These are phyloP conservation scores for Mortierella sp. DNA, from an alignment of 371 early-diverging fungal genomes.

Conservation along the genomic window DNA sequence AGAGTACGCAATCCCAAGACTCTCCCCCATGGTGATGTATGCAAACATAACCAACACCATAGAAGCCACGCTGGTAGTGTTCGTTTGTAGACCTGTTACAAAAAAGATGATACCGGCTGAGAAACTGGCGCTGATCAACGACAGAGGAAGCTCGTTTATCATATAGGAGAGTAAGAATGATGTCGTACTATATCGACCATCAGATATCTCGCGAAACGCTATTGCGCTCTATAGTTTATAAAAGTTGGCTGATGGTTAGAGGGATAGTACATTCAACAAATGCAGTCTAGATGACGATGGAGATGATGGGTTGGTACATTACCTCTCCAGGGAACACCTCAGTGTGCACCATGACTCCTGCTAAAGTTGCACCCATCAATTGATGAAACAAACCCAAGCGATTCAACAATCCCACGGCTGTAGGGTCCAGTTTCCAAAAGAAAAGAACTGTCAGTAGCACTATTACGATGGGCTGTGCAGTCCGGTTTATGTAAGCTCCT, in stretches of 20 bases:
- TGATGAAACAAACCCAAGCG: slow-evolving; percentile 27
- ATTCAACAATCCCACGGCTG: background rate
- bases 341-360: slow-evolving; percentile 4
- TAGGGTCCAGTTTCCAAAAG: background rate
- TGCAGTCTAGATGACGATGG: background rate
- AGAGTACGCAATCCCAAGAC: slow-evolving; percentile 25
- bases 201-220: slow-evolving; percentile 40
- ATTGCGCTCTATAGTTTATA: slow-evolving; percentile 16
- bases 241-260: no score
- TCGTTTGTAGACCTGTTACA: background rate
- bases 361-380: background rate
- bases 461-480: slow-evolving; percentile 5
- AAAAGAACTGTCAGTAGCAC: background rate
- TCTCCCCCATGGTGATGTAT: slow-evolving; percentile 20
- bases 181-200: slow-evolving; percentile 31
- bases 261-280: no score
- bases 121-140: background rate
- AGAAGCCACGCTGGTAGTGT: background rate
- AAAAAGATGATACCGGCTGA: background rate
- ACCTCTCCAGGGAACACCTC: slow-evolving; percentile 25
- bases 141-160: slow-evolving; percentile 32
- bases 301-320: background rate
- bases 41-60: slow-evolving; percentile 13
- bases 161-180: slow-evolving; percentile 30
- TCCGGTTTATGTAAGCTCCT: slow-evolving; percentile 20